Evolutionary conservation across 441 rosid species (phyloP).

Genomic region (Croton setiger): DNA sequence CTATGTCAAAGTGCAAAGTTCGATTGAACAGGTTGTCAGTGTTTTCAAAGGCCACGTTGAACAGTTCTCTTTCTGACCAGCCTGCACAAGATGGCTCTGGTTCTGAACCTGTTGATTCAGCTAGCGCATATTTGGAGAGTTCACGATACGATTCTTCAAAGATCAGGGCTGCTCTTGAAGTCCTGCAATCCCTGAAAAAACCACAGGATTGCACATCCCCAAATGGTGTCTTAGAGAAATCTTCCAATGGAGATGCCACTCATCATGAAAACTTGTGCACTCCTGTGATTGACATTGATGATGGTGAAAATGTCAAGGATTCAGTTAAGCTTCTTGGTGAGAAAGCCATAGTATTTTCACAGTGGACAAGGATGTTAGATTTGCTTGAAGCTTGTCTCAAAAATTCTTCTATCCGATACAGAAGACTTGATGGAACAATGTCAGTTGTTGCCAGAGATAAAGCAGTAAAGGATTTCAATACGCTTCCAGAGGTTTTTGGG

Average conservation of each 20-base stretch:
- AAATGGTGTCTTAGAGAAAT: constrained; percentile 20
- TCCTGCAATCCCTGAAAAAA: constrained; percentile 56
- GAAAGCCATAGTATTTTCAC: constrained; percentile 89
- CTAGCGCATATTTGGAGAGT: constrained; percentile 27
- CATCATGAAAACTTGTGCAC: constrained; percentile 28
- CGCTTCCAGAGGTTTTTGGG: constrained; percentile 68
- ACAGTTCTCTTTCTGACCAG: constrained; percentile 38
- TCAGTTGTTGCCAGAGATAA: constrained; percentile 80
- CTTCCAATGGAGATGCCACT: constrained; percentile 22
- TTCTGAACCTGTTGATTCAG: constrained; percentile 32
- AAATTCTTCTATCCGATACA: constrained; percentile 60
- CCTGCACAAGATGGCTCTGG: constrained; percentile 31
- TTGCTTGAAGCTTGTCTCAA: constrained; percentile 70
- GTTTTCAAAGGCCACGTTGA: constrained; percentile 52
- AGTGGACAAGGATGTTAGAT: constrained; percentile 94
- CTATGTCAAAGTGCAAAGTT: constrained; percentile 53
- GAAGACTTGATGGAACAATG: constrained; percentile 97
- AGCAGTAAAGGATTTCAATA: constrained; percentile 88
- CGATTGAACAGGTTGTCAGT: constrained; percentile 44
- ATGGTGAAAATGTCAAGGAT: constrained; percentile 25
- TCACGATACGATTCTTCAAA: constrained; percentile 55
- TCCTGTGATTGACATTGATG: constrained; percentile 19
- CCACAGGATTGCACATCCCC: constrained; percentile 30
- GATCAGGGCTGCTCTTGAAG: constrained; percentile 80
- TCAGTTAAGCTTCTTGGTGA: constrained; percentile 42